These are phyloP conservation scores for Linum tenue DNA, from an alignment of 345 rosid species.

Conservation along the genomic window DNA sequence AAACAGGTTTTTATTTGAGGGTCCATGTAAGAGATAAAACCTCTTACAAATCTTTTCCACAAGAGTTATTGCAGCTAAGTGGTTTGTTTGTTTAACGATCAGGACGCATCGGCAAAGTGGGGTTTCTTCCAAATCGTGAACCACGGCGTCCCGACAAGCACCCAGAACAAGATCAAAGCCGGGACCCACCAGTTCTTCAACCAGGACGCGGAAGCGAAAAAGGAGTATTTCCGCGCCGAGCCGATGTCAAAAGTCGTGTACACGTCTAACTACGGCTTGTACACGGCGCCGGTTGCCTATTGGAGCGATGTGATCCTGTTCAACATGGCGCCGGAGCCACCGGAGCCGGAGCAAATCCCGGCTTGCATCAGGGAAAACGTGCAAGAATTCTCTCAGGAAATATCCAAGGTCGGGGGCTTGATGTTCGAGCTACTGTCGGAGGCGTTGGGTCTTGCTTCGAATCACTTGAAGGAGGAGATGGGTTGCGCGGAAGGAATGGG, in stretches of 20 bases:
- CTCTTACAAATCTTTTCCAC: too few relatives aligned
- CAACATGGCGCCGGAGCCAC: not conserved
- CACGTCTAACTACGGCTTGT: not conserved
- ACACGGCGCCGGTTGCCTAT: not conserved
- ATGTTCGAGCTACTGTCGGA: not conserved
- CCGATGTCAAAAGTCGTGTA: not conserved
- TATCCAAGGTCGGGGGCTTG: not conserved
- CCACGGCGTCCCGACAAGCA: not conserved
- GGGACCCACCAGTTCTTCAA: not conserved
- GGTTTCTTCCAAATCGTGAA: not conserved
- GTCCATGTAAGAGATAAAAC: too few relatives aligned
- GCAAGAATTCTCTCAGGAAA: not conserved
- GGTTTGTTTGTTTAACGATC: too few relatives aligned
- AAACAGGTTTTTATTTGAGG: too few relatives aligned
- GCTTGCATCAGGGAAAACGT: not conserved
- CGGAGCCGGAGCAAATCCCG: not conserved
- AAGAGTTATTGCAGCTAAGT: too few relatives aligned
- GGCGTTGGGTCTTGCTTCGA: not conserved
- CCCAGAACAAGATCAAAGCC: not conserved
- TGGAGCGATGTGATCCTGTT: not conserved
- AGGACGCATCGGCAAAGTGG: not conserved
- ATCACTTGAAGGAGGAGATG: not conserved
- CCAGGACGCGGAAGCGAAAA: not conserved
- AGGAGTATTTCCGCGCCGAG: not conserved
- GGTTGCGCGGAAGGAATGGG: not conserved